A percentile compares a stretch with the other conserved stretches of the same genome.
Evolutionary conservation across 164 flowering plant species (phyloP).

Genomic region (Akebia trifoliata): DNA sequence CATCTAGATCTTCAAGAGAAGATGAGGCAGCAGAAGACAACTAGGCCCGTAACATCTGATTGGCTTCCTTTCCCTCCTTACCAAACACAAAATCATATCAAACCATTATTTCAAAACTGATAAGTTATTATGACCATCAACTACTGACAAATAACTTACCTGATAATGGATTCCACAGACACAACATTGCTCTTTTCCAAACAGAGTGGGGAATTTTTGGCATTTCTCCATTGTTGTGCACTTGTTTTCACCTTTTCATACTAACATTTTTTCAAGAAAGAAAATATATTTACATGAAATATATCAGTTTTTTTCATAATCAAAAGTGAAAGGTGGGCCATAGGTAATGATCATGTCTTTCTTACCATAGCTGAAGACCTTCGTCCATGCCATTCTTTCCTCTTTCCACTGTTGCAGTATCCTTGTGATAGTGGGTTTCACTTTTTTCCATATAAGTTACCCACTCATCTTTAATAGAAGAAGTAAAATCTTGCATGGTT

Average conservation of each 20-base stretch:
- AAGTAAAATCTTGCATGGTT: conserved; percentile 66
- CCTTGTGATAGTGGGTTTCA: conserved; percentile 67
- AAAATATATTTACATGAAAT: too few relatives aligned
- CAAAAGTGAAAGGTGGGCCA: neutral
- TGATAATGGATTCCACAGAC: conserved; percentile 69
- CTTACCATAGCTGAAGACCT: conserved; percentile 75
- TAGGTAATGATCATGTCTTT: neutral
- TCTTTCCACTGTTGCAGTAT: conserved; percentile 66
- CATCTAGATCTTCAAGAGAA: conserved; percentile 64
- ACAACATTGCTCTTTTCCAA: conserved; percentile 71
- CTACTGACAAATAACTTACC: conserved; percentile 34
- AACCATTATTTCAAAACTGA: neutral
- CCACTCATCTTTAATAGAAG: conserved; percentile 75
- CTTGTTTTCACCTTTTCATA: conserved; percentile 55
- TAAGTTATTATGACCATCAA: neutral
- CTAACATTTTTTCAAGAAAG: conserved; percentile 35
- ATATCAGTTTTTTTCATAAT: too few relatives aligned
- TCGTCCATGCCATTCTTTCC: conserved; percentile 67
- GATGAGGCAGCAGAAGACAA: conserved; percentile 78
- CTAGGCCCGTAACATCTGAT: conserved; percentile 46
- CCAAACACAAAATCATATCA: neutral
- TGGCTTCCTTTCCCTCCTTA: conserved; percentile 79
- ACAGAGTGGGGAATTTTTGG: conserved; percentile 74
- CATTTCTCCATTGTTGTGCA: conserved; percentile 77
- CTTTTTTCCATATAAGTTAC: conserved; percentile 59